A percentile compares a stretch with the other conserved stretches of the same genome.
Evolutionary conservation across 2,329 filamentous ascomycete genomes (phyloP).

Genomic region (Aspergillus udagawae): DNA sequence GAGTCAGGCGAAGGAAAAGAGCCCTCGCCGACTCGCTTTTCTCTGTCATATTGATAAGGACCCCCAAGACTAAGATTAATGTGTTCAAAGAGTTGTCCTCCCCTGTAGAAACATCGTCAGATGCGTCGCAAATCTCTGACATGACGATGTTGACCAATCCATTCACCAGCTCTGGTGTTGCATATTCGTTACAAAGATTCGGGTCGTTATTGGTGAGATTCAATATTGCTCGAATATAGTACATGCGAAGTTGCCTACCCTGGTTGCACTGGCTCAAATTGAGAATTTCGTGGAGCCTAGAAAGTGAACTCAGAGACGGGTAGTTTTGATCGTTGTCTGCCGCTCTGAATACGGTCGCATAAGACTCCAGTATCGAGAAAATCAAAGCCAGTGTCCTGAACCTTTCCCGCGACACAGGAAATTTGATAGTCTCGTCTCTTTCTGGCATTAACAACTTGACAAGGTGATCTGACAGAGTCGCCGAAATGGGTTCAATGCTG

Average conservation of each 20-base stretch:
- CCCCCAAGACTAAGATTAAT: slow-evolving; percentile 72
- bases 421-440: slow-evolving; percentile 1
- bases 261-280: slow-evolving; percentile 12
- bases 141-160: slow-evolving; percentile 36
- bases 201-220: slow-evolving; percentile 82
- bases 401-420: slow-evolving; percentile 6
- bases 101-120: slow-evolving; percentile 27
- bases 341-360: slow-evolving; percentile 27
- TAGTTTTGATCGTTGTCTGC: slow-evolving; percentile 24
- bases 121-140: slow-evolving; percentile 27
- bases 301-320: slow-evolving; percentile 24
- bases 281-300: slow-evolving; percentile 39
- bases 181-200: slow-evolving; percentile 65
- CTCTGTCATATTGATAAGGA: slow-evolving; percentile 84
- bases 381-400: slow-evolving; percentile 23
- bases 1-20: slow-evolving; percentile 41
- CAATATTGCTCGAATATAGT: slow-evolving; percentile 66
- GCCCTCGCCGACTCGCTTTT: slow-evolving; percentile 62
- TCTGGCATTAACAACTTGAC: slow-evolving; percentile 25
- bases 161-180: slow-evolving; percentile 38
- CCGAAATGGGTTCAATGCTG: slow-evolving; percentile 23
- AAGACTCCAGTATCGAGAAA: slow-evolving; percentile 38
- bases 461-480: slow-evolving; percentile 23
- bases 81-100: slow-evolving; percentile 63
- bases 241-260: slow-evolving; percentile 26